These are phyloP conservation scores for Mycena epipterygia DNA, from an alignment of 768 basidiomycete genomes.

Conservation along the genomic window DNA sequence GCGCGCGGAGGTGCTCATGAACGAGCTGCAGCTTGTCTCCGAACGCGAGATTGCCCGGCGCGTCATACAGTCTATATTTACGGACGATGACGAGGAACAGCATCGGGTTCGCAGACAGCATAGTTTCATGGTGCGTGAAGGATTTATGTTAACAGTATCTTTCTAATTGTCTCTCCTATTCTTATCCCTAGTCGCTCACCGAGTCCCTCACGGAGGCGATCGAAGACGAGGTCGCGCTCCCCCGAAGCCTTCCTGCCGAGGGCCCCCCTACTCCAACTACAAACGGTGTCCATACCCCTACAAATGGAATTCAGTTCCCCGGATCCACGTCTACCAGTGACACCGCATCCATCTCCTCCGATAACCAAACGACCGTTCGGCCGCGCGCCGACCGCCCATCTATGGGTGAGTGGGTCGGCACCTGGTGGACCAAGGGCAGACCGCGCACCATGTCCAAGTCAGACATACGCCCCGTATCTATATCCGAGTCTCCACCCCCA, in stretches of 20 bases:
- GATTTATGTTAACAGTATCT: neutral
- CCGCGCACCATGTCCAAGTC: slow-evolving; percentile 37
- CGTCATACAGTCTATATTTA: slow-evolving; percentile 77
- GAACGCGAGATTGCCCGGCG: slow-evolving; percentile 79
- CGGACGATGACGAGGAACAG: slow-evolving; percentile 60
- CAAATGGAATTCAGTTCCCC: slow-evolving; percentile 22
- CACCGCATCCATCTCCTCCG: slow-evolving; percentile 3
- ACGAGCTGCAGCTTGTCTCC: slow-evolving; percentile 64
- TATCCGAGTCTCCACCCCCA: slow-evolving; percentile 21
- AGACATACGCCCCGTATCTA: slow-evolving; percentile 12
- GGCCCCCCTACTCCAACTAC: slow-evolving; percentile 48
- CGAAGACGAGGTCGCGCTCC: slow-evolving; percentile 58
- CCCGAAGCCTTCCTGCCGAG: slow-evolving; percentile 51
- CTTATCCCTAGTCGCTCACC: slow-evolving; percentile 65
- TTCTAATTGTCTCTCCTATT: slow-evolving; percentile 3
- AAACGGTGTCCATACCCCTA: slow-evolving; percentile 4
- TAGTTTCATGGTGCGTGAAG: slow-evolving; percentile 67
- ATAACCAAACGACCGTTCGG: slow-evolving; percentile 39
- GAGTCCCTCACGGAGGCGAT: slow-evolving; percentile 71
- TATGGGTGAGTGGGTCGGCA: slow-evolving; percentile 84
- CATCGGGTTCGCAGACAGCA: slow-evolving; percentile 68
- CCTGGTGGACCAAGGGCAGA: slow-evolving; percentile 75
- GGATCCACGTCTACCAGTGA: neutral
- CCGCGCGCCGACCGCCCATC: slow-evolving; percentile 67
- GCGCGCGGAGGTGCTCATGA: slow-evolving; percentile 68